Evolutionary conservation across 257 asterid genomes (phyloP).

Genomic region (Eustoma russellianum): DNA sequence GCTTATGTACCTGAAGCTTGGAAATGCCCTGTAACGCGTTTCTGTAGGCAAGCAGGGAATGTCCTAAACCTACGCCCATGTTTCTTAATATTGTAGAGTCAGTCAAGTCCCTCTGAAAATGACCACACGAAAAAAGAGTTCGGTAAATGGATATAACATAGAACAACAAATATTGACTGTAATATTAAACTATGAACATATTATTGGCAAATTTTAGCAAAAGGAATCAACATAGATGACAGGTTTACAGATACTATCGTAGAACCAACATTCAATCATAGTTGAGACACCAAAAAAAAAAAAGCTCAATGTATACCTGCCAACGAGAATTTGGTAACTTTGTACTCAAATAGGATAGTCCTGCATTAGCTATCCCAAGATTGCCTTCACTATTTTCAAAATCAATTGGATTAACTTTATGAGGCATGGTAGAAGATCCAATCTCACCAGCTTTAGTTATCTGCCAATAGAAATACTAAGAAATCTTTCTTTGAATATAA

Average conservation of each 20-base stretch:
- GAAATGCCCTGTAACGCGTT: slow-evolving; percentile 72
- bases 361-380: slow-evolving; percentile 69
- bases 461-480: slow-evolving; percentile 24
- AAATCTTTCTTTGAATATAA: background rate
- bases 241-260: background rate
- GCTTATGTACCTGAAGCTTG: slow-evolving; percentile 64
- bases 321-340: slow-evolving; percentile 81
- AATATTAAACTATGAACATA: no score
- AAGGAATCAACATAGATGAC: no score
- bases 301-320: slow-evolving; percentile 45
- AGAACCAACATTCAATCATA: background rate
- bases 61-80: slow-evolving; percentile 89
- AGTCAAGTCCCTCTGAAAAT: slow-evolving; percentile 72
- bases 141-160: no score
- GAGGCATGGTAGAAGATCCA: slow-evolving; percentile 95
- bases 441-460: slow-evolving; percentile 83
- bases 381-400: slow-evolving; percentile 89
- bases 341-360: slow-evolving; percentile 53
- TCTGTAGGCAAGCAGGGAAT: slow-evolving; percentile 76
- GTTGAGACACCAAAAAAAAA: slow-evolving; percentile 7
- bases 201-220: no score
- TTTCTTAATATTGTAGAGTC: slow-evolving; percentile 85
- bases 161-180: background rate
- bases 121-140: background rate
- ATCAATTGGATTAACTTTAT: slow-evolving; percentile 88